Percentiles rank a stretch among this genome's conserved stretches.
phyloP scores from a whole-genome alignment of 495 filamentous ascomycete genomes.

The Tetracladium marchalianum region DNA sequence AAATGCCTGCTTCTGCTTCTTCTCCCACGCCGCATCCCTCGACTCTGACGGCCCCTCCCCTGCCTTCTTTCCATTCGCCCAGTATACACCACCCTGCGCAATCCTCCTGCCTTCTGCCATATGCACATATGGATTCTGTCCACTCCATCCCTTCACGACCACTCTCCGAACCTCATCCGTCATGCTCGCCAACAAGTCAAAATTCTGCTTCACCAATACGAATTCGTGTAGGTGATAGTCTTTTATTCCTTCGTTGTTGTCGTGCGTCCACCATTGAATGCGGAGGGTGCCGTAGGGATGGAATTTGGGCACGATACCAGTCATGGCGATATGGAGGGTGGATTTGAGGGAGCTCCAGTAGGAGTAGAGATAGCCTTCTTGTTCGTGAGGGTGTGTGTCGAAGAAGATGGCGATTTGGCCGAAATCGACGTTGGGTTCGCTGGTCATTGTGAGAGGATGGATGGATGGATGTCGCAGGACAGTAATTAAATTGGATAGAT shows the following conservation, averaged over 20 bases:
- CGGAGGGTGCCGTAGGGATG: slow-evolving; percentile 9
- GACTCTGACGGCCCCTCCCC: neutral
- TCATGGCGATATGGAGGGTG: slow-evolving; percentile 8
- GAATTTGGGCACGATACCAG: slow-evolving; percentile 11
- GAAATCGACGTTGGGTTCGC: slow-evolving; percentile 6
- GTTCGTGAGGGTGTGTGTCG: slow-evolving; percentile 15
- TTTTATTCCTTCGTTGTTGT: slow-evolving; percentile 11
- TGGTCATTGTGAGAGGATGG: slow-evolving; percentile 1
- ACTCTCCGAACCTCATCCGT: slow-evolving; percentile 6
- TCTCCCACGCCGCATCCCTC: neutral
- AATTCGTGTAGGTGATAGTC: slow-evolving; percentile 12
- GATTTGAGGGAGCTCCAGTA: slow-evolving; percentile 11
- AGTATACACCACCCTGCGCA: too few relatives aligned
- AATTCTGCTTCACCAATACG: slow-evolving; percentile 5
- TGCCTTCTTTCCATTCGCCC: neutral
- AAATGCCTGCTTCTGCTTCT: neutral
- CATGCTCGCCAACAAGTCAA: slow-evolving; percentile 6
- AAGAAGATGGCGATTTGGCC: slow-evolving; percentile 14
- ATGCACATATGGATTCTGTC: slow-evolving; percentile 10
- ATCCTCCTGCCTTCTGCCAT: neutral
- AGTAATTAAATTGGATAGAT: neutral
- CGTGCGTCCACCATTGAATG: slow-evolving; percentile 8
- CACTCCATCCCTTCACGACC: slow-evolving; percentile 7
- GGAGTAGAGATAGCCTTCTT: slow-evolving; percentile 13
- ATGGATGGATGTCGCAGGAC: slow-evolving; percentile 3